These are phyloP conservation scores for Saccharomyces paradoxus DNA, from an alignment of 805 yeast genomes.

Conservation along the genomic window DNA sequence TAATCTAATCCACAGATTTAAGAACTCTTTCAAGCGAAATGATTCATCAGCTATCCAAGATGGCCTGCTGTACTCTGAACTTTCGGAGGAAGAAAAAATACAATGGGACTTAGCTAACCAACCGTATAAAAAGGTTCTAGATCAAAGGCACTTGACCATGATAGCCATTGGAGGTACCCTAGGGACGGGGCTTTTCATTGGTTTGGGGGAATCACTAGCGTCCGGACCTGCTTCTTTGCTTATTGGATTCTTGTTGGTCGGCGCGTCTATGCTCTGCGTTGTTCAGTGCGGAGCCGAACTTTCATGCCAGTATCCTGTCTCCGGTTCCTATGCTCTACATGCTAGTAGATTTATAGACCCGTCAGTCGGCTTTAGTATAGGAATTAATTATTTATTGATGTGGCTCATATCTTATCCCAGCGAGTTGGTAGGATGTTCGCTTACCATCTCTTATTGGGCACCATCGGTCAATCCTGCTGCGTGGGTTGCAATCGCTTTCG, in stretches of 20 bases:
- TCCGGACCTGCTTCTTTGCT: slow-evolving; percentile 42
- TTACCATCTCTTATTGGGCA: slow-evolving; percentile 47
- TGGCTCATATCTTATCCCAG: slow-evolving; percentile 58
- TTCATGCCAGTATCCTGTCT: slow-evolving; percentile 35
- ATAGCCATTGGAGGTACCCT: slow-evolving; percentile 17
- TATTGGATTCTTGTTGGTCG: slow-evolving; percentile 48
- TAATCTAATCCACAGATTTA: not conserved
- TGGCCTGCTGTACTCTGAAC: slow-evolving; percentile 3
- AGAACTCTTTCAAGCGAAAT: not conserved
- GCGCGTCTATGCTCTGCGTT: slow-evolving; percentile 48
- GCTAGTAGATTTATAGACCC: slow-evolving; percentile 45
- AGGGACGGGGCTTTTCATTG: slow-evolving; percentile 18
- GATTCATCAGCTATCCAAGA: not conserved
- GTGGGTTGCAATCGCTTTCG: slow-evolving; percentile 49
- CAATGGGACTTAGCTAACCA: slow-evolving; percentile 12
- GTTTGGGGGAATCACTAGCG: slow-evolving; percentile 15
- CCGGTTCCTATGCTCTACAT: slow-evolving; percentile 36
- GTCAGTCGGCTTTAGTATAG: slow-evolving; percentile 64
- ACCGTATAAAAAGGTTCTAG: slow-evolving; percentile 12
- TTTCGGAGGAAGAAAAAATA: slow-evolving; percentile 6
- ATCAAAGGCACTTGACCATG: slow-evolving; percentile 22
- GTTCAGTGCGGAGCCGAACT: slow-evolving; percentile 43
- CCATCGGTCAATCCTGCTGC: slow-evolving; percentile 41
- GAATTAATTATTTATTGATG: slow-evolving; percentile 59
- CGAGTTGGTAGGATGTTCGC: slow-evolving; percentile 53